A percentile compares a stretch with the other conserved stretches of the same genome.
These are phyloP conservation scores for Pholiota molesta DNA, from an alignment of 768 basidiomycete species.

Conservation along the genomic window DNA sequence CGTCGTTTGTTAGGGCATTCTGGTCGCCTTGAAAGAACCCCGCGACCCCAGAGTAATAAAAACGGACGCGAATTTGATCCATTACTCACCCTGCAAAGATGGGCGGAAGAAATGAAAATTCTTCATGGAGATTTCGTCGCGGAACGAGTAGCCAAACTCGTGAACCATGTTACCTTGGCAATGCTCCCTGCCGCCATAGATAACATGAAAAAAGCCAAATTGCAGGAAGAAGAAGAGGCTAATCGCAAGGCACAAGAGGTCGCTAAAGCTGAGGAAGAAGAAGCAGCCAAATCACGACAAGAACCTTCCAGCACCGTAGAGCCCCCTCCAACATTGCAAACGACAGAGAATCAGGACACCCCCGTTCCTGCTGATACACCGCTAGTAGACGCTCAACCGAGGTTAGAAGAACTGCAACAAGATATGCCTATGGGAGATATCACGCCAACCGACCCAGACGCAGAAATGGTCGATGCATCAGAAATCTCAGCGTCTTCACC, in stretches of 20 bases:
- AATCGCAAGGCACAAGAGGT: conserved; percentile 45
- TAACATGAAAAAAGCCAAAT: conserved; percentile 57
- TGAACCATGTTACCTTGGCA: conserved; percentile 71
- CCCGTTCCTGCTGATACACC: neutral
- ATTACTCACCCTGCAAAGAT: conserved; percentile 80
- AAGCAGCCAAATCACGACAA: conserved; percentile 37
- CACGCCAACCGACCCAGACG: conserved; percentile 36
- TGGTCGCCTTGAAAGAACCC: conserved; percentile 64
- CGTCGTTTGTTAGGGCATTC: conserved; percentile 57
- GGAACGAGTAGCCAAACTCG: conserved; percentile 66
- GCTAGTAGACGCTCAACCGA: neutral
- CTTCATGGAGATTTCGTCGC: conserved; percentile 74
- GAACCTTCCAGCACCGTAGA: conserved; percentile 17
- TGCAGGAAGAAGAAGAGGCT: conserved; percentile 57
- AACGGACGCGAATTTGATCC: conserved; percentile 76
- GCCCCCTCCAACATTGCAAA: neutral
- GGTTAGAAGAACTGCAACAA: conserved; percentile 8
- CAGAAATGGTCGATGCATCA: conserved; percentile 54
- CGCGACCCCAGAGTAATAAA: conserved; percentile 38
- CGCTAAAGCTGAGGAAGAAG: conserved; percentile 33
- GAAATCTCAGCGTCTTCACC: conserved; percentile 17
- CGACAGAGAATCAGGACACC: neutral
- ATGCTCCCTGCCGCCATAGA: conserved; percentile 82
- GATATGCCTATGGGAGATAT: conserved; percentile 41
- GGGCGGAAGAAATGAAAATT: conserved; percentile 87